Evolutionary conservation across 805 yeast genomes (phyloP), one percentile per base, ranked within the genome.

Genomic region (Candida pseudofarinosa): DNA sequence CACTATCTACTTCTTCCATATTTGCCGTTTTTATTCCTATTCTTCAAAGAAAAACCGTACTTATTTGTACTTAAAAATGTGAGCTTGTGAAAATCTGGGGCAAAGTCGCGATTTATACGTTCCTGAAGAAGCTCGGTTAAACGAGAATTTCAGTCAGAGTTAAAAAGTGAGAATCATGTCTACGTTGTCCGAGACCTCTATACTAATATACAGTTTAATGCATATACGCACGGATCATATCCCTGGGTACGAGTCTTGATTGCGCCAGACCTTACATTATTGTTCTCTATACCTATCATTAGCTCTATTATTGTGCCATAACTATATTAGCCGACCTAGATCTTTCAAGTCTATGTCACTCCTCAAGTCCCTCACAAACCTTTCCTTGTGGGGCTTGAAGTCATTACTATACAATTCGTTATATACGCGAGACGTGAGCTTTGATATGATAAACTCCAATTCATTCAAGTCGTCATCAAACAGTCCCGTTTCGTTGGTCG

Each of bases 301-400:
- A 18, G 28, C 28, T 23, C 28, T 23, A 23, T 23, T 7, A 23
- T 23, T 10, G 10, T 35, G 26, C 28, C 19, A 35, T 17, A 8
- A 4, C 26, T 40, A 45, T 23, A 45, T 32, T n/a, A 37, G 31
- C 18, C 44, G 41, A 31, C 53, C 47, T 19, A 84, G 63, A 39
- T 63, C 74, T 40, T 71, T 64, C 40, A 83, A 53, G 19, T 73
- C 77, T 8, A 68, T 59, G 49, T 83, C 88, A 19, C 65, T 58
- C n/a, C 71, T 68, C 41, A 84, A 60, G 51, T 81, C 88, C 35
- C 62, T 69, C 0, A 71, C 67, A 42, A 83, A 75, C 3, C 59
- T 51, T 33, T 65, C 66, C 33, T 75, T 49, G 16, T 63, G 60
- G 2, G 62, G 62, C 43, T 71, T 71, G 53, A 77, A 82, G 16